Base-by-base conservation (phyloP, 2,329 filamentous ascomycete genomes). In the Trichoderma oligosporum region DNA sequence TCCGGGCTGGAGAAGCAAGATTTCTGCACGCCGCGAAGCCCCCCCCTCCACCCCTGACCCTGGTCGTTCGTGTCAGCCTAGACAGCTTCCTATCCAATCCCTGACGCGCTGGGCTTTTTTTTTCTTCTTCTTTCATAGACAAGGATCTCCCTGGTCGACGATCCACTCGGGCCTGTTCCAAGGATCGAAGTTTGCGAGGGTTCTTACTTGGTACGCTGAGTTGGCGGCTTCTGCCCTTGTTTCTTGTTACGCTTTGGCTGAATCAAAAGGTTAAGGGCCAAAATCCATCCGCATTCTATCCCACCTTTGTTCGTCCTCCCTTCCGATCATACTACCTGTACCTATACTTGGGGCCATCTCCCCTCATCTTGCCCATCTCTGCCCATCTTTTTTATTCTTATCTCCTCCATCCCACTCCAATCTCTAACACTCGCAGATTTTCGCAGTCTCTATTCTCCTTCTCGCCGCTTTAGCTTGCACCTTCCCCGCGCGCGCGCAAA, bases 81-180 rank as follows among this genome's bases (percentile, higher is more conserved):
- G 57, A 59, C 57, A 25, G 41, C 51, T 24, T 35, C 45, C 36
- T 49, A 56, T 47, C 54, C 61, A 58, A 59, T 61, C 33, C 46
- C 57, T 54, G 51, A 54, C 51, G 51, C 51, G 51, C 51, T 45
- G 48, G 48, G 48, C 48, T 52, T 52, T 41, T 36, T 52, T 52
- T 41, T 12, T 22, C 46, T 49, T 29, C 45, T 29, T 49, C 46
- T 38, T 49, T 29, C 48, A 41, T 25, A 20, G 49, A 38, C 49
- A 53, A 38, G 49, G 49, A 20, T 24, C 35, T 41, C 58, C 62
- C 60, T 53, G 60, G 61, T 60, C 60, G 57, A 31, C 53, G 53
- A 61, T 61, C 62, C 62, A 61, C 62, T 56, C 59, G 62, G 59
- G 48, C 60, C 49, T 57, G 36, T 59, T 60, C 46, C 60, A 60